Base-by-base conservation (phyloP, 2,329 filamentous ascomycete genomes). In the Colletotrichum scovillei region DNA sequence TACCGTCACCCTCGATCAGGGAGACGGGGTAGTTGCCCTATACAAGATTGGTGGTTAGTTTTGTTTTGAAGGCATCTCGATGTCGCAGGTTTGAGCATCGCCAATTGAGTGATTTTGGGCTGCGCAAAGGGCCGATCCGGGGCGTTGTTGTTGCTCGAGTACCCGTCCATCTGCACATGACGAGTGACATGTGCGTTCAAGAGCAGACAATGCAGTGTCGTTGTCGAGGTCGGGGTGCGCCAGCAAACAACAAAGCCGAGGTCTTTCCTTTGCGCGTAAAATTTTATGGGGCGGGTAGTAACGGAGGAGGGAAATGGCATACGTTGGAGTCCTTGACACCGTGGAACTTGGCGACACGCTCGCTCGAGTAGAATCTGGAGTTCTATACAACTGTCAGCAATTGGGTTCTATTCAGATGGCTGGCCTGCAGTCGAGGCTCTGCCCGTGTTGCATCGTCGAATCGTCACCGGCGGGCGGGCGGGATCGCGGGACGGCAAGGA, bases 1-100 rank as follows among this genome's bases (percentile, higher is more conserved):
- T 99, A 84, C 97, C 97, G 82, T 99, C 97, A 86, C 97, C 97
- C 90, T 99, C 97, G 78, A 99, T 99, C 86, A 99, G 89, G 80
- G 94, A 96, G 81, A 99, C 97, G 72, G 94, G 94, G 90, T 93
- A 99, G 86, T 97, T 97, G 82, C 97, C 97, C 95, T 97, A 80
- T 74, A 12, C 32, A 77, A 49, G 16, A 71, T 59, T 67, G 65
- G 72, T 70, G 75, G 77, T 73, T 49, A 76, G 35, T 62, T 24
- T 28, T 49, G 38, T 42, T 22, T 16, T 42, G 4, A 26, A 11
- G 2, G 42, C 42, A 3, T 56, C 14, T 16, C 14, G 14, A 22
- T 5, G 30, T 68, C n/a, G 56, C 46, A 26, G 35, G 42, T 38
- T 46, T 53, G 32, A 22, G 24, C 42, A 52, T 28, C 26, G 73